Evolutionary conservation across 345 rosid species (phyloP).

Genomic region (Garcia nutans): DNA sequence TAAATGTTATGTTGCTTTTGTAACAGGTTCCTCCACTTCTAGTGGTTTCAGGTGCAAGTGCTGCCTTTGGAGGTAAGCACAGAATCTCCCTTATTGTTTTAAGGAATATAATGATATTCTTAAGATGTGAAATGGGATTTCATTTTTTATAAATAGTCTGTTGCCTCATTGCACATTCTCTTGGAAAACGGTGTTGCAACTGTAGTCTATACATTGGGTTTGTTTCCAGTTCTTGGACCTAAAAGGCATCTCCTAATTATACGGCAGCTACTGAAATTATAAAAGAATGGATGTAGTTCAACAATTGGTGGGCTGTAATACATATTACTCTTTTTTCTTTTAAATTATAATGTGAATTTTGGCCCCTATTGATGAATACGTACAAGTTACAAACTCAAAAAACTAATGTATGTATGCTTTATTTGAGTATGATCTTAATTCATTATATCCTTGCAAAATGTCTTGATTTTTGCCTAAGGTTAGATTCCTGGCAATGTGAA

Average conservation of each 20-base stretch:
- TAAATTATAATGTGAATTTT: background rate
- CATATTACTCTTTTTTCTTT: background rate
- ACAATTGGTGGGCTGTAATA: background rate
- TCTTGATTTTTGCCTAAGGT: background rate
- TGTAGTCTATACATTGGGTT: too few relatives aligned
- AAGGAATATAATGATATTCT: background rate
- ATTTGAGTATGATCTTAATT: background rate
- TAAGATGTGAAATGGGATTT: background rate
- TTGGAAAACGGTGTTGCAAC: background rate
- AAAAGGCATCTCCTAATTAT: background rate
- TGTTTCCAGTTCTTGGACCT: background rate
- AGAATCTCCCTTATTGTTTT: background rate
- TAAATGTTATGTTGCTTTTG: conserved; percentile 12
- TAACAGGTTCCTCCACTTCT: conserved; percentile 74
- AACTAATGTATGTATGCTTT: background rate
- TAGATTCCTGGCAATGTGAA: background rate
- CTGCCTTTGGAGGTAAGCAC: conserved; percentile 83
- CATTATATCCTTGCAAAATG: background rate
- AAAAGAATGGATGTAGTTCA: background rate
- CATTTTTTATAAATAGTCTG: background rate
- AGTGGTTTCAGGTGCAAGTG: conserved; percentile 68
- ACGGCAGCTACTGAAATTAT: background rate
- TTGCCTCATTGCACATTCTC: background rate
- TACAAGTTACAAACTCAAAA: background rate
- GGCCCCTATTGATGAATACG: background rate